phyloP scores from a whole-genome alignment of 1,284 basidiomycete species.

The Boletus semigastroideus region DNA sequence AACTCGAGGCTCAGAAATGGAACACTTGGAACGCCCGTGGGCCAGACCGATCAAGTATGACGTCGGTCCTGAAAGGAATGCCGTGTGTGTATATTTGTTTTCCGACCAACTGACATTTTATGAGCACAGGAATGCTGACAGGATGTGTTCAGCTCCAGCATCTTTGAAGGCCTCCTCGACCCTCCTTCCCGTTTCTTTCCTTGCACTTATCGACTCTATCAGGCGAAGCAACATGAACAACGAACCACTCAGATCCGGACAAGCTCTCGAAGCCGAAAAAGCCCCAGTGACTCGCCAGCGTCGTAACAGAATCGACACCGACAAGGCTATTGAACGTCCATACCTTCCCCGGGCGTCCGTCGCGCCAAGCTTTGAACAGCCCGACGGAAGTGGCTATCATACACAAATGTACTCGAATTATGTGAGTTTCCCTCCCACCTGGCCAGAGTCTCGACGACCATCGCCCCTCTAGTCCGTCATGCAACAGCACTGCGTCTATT shows the following conservation, averaged over 20 bases:
- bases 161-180: conserved; percentile 15
- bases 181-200: conserved; percentile 17
- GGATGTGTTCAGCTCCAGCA: conserved; percentile 15
- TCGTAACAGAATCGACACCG: conserved; percentile 25
- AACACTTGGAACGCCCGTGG: background rate
- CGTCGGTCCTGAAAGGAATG: conserved; percentile 1
- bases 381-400: conserved; percentile 20
- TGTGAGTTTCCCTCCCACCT: conserved; percentile 13
- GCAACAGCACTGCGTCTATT: conserved; percentile 46
- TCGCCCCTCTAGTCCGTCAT: conserved; percentile 29
- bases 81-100: conserved; percentile 16
- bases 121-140: conserved; percentile 9
- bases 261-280: conserved; percentile 16
- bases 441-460: background rate
- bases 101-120: conserved; percentile 7
- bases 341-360: conserved; percentile 30
- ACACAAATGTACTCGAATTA: conserved; percentile 19
- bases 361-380: conserved; percentile 26
- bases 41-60: background rate
- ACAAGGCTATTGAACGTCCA: conserved; percentile 25
- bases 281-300: conserved; percentile 27
- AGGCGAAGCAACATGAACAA: conserved; percentile 22
- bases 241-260: conserved; percentile 17
- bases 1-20: conserved; percentile 8
- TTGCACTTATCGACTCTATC: conserved; percentile 19